These are phyloP conservation scores for Aspergillus ochraceoroseus DNA, from an alignment of 2,329 filamentous ascomycete species.

Conservation along the genomic window DNA sequence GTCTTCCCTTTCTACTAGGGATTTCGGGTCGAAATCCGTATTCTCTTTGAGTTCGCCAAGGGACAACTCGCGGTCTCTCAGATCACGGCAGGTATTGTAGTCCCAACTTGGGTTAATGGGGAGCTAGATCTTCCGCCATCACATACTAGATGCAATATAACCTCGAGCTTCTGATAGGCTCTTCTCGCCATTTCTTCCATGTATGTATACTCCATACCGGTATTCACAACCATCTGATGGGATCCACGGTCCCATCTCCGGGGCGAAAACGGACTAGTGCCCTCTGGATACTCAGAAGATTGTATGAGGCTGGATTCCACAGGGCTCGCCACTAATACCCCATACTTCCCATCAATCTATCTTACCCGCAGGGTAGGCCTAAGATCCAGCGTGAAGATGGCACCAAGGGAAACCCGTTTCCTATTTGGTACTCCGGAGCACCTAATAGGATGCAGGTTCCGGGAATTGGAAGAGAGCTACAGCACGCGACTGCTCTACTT, in stretches of 20 bases:
- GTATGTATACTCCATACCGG: too few relatives aligned
- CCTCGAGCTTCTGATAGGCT: neutral
- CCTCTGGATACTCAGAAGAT: neutral
- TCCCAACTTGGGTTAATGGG: neutral
- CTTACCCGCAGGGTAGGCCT: too few relatives aligned
- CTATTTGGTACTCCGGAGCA: too few relatives aligned
- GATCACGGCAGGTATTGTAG: too few relatives aligned
- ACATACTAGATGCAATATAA: neutral
- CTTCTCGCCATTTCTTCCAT: neutral
- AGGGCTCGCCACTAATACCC: neutral
- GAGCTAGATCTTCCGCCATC: neutral
- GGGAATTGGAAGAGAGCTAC: too few relatives aligned
- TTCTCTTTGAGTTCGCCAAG: too few relatives aligned
- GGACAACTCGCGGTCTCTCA: too few relatives aligned
- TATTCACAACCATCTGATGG: too few relatives aligned
- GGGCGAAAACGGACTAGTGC: neutral
- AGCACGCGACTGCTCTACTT: too few relatives aligned
- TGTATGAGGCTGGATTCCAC: neutral
- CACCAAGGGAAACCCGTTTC: too few relatives aligned
- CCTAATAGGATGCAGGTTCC: too few relatives aligned
- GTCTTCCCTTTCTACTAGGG: neutral
- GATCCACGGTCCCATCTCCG: conserved; percentile 3
- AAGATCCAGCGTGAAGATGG: too few relatives aligned
- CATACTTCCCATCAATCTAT: neutral
- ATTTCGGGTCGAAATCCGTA: conserved; percentile 8